Percentiles rank a stretch among this genome's conserved stretches.
These are phyloP conservation scores for Coemansia sp. DNA, from an alignment of 192 early-diverging fungal species.

Conservation along the genomic window DNA sequence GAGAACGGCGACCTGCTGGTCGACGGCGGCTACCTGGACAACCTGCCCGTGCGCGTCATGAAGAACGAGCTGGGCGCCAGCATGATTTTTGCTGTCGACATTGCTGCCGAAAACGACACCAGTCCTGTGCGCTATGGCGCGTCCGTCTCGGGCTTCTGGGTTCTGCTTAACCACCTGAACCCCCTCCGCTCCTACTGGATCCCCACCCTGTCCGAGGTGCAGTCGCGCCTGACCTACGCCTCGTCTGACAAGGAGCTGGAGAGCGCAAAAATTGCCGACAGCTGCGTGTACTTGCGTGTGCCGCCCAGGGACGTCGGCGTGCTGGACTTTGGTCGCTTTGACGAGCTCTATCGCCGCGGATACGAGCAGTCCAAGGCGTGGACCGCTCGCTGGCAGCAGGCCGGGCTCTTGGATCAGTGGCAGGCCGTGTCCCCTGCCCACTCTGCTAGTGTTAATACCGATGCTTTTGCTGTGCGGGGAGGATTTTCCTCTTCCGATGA, in stretches of 20 bases:
- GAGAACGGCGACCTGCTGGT: slow-evolving; percentile 91
- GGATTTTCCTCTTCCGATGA: background rate
- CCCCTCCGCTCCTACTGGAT: slow-evolving; percentile 71
- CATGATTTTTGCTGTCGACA: slow-evolving; percentile 92
- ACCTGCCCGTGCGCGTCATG: slow-evolving; percentile 85
- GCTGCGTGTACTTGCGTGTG: slow-evolving; percentile 81
- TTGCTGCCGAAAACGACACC: slow-evolving; percentile 88
- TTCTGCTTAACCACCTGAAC: slow-evolving; percentile 74
- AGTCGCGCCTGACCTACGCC: slow-evolving; percentile 89
- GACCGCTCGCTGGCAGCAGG: slow-evolving; percentile 75
- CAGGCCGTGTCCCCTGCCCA: too few relatives aligned
- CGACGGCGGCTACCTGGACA: slow-evolving; percentile 98
- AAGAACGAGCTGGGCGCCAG: slow-evolving; percentile 75
- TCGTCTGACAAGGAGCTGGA: slow-evolving; percentile 84
- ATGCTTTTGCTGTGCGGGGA: background rate
- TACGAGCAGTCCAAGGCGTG: slow-evolving; percentile 79
- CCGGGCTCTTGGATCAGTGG: slow-evolving; percentile 60
- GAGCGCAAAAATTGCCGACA: slow-evolving; percentile 76
- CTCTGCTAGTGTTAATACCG: background rate
- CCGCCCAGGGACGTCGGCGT: slow-evolving; percentile 84
- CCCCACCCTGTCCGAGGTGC: slow-evolving; percentile 90
- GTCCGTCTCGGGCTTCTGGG: slow-evolving; percentile 88
- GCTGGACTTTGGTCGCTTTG: slow-evolving; percentile 86
- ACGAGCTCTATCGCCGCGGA: slow-evolving; percentile 81
- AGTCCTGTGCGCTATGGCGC: slow-evolving; percentile 89